A percentile compares a stretch with the other conserved stretches of the same genome.
These are phyloP conservation scores for Xerocomus nothofagi DNA, from an alignment of 1,284 basidiomycete genomes.

Conservation along the genomic window DNA sequence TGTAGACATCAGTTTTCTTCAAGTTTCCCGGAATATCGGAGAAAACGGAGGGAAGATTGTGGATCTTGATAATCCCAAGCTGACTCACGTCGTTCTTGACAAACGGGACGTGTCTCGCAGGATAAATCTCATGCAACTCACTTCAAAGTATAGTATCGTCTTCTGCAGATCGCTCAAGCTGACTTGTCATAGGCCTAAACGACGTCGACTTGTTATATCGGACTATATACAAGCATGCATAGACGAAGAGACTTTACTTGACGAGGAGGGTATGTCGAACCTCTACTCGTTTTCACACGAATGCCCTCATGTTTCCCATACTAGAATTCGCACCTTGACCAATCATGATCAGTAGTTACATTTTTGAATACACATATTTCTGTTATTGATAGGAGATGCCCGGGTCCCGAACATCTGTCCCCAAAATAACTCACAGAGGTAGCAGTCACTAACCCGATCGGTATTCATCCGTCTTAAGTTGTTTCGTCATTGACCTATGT, in stretches of 20 bases:
- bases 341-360: neutral
- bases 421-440: neutral
- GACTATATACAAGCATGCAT: constrained; percentile 77
- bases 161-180: neutral
- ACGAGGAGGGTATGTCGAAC: constrained; percentile 61
- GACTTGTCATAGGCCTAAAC: constrained; percentile 58
- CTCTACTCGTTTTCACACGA: neutral
- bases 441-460: neutral
- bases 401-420: neutral
- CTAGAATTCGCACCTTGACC: constrained; percentile 26
- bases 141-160: constrained; percentile 55
- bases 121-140: constrained; percentile 65
- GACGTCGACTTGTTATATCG: constrained; percentile 72
- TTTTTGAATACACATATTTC: neutral
- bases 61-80: constrained; percentile 66
- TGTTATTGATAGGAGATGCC: neutral
- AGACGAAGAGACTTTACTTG: constrained; percentile 76
- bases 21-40: constrained; percentile 52
- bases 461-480: neutral
- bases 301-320: constrained; percentile 6
- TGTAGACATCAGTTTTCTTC: constrained; percentile 49
- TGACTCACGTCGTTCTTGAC: constrained; percentile 85
- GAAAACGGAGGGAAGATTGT: constrained; percentile 73
- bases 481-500: neutral
- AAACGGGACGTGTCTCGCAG: constrained; percentile 74